A percentile compares a stretch with the other conserved stretches of the same genome.
phyloP scores from a whole-genome alignment of 2,329 filamentous ascomycete genomes.

The Cryphonectria japonica region DNA sequence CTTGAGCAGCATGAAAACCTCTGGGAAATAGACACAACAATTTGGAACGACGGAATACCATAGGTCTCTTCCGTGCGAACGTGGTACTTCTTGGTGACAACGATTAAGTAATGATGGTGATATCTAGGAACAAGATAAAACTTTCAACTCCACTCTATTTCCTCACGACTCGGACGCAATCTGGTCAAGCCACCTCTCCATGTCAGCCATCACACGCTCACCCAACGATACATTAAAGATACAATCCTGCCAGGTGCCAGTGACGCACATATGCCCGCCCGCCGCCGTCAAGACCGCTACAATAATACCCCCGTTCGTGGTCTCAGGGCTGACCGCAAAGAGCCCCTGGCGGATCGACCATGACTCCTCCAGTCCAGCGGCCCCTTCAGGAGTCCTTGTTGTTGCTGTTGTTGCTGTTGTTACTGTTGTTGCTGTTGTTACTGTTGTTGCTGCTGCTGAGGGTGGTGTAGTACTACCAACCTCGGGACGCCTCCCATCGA shows the following conservation, averaged over 20 bases:
- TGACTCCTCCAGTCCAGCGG: not conserved
- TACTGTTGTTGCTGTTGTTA: no score
- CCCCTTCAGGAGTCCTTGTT: not conserved
- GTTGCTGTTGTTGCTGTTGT: no score
- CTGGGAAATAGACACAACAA: not conserved
- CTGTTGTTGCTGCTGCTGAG: not conserved
- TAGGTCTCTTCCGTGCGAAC: no score
- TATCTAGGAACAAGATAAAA: not conserved
- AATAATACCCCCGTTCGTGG: not conserved
- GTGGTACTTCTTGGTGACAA: not conserved
- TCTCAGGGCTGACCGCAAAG: not conserved
- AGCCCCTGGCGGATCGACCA: conserved; percentile 4
- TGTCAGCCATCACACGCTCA: conserved; percentile 1
- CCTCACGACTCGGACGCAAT: not conserved
- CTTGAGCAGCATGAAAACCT: not conserved
- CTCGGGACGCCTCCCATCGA: not conserved
- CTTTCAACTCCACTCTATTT: not conserved
- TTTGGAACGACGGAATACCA: not conserved
- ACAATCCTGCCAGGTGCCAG: not conserved
- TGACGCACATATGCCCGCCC: not conserved
- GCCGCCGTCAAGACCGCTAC: not conserved
- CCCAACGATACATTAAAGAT: not conserved
- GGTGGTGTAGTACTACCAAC: not conserved
- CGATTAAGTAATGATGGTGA: not conserved
- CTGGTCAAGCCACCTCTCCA: not conserved